These are phyloP conservation scores for Nannochloris sp. DNA, from an alignment of 139 green algal species.

Conservation along the genomic window DNA sequence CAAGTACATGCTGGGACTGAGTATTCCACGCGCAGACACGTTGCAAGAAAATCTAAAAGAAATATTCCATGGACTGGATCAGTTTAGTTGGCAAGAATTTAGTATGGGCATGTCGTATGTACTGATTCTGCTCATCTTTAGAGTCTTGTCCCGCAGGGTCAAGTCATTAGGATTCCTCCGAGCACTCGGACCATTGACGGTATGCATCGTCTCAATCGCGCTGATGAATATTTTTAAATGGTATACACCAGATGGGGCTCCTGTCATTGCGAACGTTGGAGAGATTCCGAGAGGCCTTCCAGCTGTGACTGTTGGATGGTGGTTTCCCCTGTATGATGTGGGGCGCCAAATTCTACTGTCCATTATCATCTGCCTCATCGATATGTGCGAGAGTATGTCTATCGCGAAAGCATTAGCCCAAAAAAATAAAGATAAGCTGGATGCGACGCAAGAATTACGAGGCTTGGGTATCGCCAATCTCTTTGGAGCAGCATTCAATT, in stretches of 20 bases:
- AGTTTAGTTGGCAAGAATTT: slow-evolving; percentile 35
- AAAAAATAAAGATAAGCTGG: slow-evolving; percentile 72
- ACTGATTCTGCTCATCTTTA: slow-evolving; percentile 30
- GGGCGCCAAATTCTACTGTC: slow-evolving; percentile 32
- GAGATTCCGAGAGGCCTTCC: slow-evolving; percentile 36
- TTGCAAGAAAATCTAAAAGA: slow-evolving; percentile 21
- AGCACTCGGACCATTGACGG: slow-evolving; percentile 39
- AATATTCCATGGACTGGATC: slow-evolving; percentile 15
- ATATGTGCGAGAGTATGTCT: slow-evolving; percentile 69
- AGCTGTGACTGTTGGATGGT: slow-evolving; percentile 27
- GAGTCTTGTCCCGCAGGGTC: slow-evolving; percentile 4
- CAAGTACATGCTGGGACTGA: slow-evolving; percentile 42
- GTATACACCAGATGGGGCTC: background rate
- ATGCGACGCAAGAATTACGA: slow-evolving; percentile 74
- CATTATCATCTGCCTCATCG: slow-evolving; percentile 54
- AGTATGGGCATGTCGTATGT: slow-evolving; percentile 42
- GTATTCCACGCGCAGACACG: slow-evolving; percentile 28
- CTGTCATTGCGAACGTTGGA: slow-evolving; percentile 29
- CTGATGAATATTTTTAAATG: slow-evolving; percentile 39
- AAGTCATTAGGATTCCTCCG: slow-evolving; percentile 28
- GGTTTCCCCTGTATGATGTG: slow-evolving; percentile 33
- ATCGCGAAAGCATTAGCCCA: slow-evolving; percentile 73
- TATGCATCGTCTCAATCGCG: slow-evolving; percentile 41
- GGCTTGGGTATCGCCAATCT: slow-evolving; percentile 82
- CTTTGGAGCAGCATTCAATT: slow-evolving; percentile 65